These are phyloP conservation scores for Fusarium caatingaense DNA, from an alignment of 2,329 filamentous ascomycete genomes.

Conservation along the genomic window DNA sequence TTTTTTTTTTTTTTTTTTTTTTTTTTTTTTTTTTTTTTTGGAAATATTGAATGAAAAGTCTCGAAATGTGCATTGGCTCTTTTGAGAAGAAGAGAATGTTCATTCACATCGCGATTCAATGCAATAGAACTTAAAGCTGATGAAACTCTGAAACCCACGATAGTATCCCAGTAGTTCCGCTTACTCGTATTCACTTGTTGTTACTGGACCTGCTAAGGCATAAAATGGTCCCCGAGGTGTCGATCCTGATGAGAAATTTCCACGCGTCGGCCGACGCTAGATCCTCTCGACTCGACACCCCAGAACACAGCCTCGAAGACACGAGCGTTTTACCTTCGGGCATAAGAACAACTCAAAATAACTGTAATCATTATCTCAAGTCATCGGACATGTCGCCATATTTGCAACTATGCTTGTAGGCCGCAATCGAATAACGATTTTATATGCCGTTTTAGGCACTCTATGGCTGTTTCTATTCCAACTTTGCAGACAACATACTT, in stretches of 20 bases:
- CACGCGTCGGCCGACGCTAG: slow-evolving; percentile 10
- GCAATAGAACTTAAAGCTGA: too few relatives aligned
- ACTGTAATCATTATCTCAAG: neutral
- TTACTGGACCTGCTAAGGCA: too few relatives aligned
- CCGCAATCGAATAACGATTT: neutral
- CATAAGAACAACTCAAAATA: neutral
- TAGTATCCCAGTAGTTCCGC: too few relatives aligned
- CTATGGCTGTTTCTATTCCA: slow-evolving; percentile 41
- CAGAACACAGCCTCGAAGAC: neutral
- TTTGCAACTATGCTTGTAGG: neutral
- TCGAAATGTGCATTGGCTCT: too few relatives aligned
- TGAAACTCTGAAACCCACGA: too few relatives aligned
- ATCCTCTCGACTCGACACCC: neutral
- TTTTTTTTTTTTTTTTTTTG: too few relatives aligned
- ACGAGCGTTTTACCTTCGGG: neutral
- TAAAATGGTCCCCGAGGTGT: neutral
- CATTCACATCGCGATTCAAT: too few relatives aligned
- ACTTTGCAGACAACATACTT: slow-evolving; percentile 37
- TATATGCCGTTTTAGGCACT: neutral
- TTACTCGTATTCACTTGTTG: neutral
- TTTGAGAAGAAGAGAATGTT: too few relatives aligned
- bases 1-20: too few relatives aligned
- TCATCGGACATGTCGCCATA: too few relatives aligned
- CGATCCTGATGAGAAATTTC: neutral
- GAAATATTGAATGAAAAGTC: too few relatives aligned